A percentile compares a stretch with the other conserved stretches of the same genome.
These are phyloP conservation scores for Allium fistulosum DNA, from an alignment of 106 monocot species.

Conservation along the genomic window DNA sequence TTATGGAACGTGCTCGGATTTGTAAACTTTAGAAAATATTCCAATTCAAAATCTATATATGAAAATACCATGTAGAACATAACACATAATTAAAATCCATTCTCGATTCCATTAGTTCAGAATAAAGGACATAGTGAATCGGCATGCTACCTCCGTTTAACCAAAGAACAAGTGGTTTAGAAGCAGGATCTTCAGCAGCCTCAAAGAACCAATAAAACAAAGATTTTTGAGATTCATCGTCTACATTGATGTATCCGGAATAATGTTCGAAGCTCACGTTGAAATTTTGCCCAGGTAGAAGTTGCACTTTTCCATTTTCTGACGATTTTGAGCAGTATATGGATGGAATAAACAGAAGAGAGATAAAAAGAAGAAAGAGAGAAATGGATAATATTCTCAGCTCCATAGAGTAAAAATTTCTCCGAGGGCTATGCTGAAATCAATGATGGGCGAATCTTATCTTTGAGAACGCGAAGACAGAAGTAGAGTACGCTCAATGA, in stretches of 20 bases:
- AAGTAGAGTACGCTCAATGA: not conserved
- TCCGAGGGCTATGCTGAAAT: not conserved
- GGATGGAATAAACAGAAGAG: not conserved
- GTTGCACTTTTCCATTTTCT: conserved; percentile 37
- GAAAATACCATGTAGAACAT: not conserved
- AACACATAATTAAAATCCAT: not conserved
- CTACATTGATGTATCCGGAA: conserved; percentile 70
- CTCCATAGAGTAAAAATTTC: conserved; percentile 5
- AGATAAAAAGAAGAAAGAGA: conserved; percentile 6
- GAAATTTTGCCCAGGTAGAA: conserved; percentile 54
- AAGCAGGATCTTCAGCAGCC: conserved; percentile 60
- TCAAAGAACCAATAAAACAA: conserved; percentile 99
- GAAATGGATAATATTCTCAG: not conserved
- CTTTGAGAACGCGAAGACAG: not conserved
- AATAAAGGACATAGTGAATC: not conserved
- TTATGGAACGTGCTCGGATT: too few species aligned
- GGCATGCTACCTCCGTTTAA: conserved; percentile 68
- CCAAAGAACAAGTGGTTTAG: conserved; percentile 93
- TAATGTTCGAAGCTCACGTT: conserved; percentile 81
- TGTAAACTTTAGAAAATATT: not conserved
- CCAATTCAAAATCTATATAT: not conserved
- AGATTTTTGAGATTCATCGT: conserved; percentile 48
- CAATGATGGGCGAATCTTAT: not conserved
- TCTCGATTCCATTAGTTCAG: not conserved
- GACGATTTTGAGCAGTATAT: conserved; percentile 10